Percentiles rank a stretch among this genome's conserved stretches.
Conservation (phyloP, 306 rosid genomes). For the Luffa aegyptiaca region DNA sequence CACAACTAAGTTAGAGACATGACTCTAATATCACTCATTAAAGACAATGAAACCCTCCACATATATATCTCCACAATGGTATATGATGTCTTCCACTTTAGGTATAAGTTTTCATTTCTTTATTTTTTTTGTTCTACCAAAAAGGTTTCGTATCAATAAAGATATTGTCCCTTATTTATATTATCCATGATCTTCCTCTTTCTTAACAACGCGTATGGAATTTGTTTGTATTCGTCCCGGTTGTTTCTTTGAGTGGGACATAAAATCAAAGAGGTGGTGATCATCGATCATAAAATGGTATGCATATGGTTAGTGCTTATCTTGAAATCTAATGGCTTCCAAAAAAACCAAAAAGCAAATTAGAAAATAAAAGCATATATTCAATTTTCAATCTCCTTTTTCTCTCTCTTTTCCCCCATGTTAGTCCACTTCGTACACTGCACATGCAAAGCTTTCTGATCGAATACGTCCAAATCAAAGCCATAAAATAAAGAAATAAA, state of each 20-base stretch:
- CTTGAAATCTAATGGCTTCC: not conserved
- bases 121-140: no score
- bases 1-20: no score
- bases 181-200: no score
- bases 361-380: not conserved
- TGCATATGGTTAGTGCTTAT: not conserved
- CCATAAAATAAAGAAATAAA: not conserved
- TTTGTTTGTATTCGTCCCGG: no score
- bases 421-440: constrained; percentile 1
- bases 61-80: no score
- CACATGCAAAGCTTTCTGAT: constrained; percentile 2
- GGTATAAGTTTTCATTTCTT: no score
- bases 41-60: no score
- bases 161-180: no score
- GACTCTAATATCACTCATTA: no score
- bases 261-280: not conserved
- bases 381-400: not conserved
- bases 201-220: no score
- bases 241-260: not conserved
- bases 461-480: not conserved
- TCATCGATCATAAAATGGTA: not conserved
- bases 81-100: no score
- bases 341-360: not conserved
- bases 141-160: no score
- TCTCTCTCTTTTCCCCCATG: not conserved